phyloP scores from a whole-genome alignment of 73 alveolate genomes.

The Symbiodinium pilosum region DNA sequence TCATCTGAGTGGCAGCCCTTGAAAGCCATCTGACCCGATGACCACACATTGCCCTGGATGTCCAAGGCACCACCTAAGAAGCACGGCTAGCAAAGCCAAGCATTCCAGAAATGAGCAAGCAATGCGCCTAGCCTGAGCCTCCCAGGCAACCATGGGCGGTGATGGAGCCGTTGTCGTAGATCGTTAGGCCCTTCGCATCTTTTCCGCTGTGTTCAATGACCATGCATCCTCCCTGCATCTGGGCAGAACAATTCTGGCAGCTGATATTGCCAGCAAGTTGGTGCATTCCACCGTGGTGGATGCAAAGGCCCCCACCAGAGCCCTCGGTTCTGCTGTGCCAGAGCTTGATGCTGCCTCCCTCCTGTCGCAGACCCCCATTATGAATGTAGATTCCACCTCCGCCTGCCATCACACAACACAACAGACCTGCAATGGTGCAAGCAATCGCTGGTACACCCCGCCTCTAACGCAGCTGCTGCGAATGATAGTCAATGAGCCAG shows the following conservation, averaged over 20 bases:
- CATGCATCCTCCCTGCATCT: background rate
- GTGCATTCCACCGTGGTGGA: background rate
- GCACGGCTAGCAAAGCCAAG: too few species aligned
- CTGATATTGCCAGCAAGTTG: background rate
- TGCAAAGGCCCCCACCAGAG: background rate
- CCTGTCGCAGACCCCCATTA: background rate
- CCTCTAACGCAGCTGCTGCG: background rate
- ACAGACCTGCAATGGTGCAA: background rate
- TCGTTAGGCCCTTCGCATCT: background rate
- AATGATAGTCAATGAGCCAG: background rate
- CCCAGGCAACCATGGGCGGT: background rate
- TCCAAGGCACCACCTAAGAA: too few species aligned
- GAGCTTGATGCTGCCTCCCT: background rate
- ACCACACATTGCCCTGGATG: too few species aligned
- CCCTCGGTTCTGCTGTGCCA: background rate
- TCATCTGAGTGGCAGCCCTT: too few species aligned
- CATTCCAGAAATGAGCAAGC: too few species aligned
- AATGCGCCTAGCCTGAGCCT: background rate
- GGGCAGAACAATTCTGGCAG: background rate
- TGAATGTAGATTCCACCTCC: background rate
- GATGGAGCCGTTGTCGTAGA: background rate
- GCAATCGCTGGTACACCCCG: too few species aligned
- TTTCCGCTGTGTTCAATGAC: too few species aligned
- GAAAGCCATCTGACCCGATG: too few species aligned
- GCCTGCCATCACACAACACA: background rate